Conservation (phyloP, 495 filamentous ascomycete species). For the Cryomyces antarcticus region DNA sequence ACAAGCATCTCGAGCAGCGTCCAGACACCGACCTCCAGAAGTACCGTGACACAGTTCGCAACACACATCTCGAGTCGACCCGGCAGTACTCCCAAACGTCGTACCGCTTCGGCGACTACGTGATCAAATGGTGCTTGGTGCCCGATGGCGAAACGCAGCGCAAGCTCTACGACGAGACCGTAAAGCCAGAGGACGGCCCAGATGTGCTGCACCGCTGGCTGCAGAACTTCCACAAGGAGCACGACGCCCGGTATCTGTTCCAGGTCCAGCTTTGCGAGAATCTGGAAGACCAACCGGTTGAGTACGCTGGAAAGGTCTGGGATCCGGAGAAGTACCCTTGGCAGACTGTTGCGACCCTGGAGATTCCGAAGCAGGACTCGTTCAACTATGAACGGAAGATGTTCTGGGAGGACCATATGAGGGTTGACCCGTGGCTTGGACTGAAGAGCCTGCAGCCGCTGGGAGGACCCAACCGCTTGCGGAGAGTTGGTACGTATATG, state of each 20-base stretch:
- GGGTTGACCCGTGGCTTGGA: slow-evolving; percentile 25
- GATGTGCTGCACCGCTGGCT: slow-evolving; percentile 25
- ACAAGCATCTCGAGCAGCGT: slow-evolving; percentile 22
- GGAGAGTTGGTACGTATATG: slow-evolving; percentile 21
- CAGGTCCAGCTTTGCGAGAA: slow-evolving; percentile 26
- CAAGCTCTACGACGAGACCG: slow-evolving; percentile 20
- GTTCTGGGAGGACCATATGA: slow-evolving; percentile 29
- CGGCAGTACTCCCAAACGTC: slow-evolving; percentile 28
- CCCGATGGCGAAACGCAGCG: slow-evolving; percentile 22
- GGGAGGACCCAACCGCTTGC: slow-evolving; percentile 23
- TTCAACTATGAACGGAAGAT: slow-evolving; percentile 22
- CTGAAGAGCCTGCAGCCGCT: slow-evolving; percentile 24
- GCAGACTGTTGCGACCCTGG: slow-evolving; percentile 25
- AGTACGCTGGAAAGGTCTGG: slow-evolving; percentile 28
- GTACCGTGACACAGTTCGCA: slow-evolving; percentile 18
- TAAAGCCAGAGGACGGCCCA: slow-evolving; percentile 17
- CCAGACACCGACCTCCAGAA: slow-evolving; percentile 23
- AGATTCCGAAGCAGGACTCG: slow-evolving; percentile 25
- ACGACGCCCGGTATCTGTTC: slow-evolving; percentile 28
- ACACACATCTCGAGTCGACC: slow-evolving; percentile 24
- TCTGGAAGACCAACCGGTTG: slow-evolving; percentile 27
- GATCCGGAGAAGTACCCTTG: slow-evolving; percentile 28
- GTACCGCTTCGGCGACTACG: slow-evolving; percentile 28
- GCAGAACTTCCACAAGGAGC: slow-evolving; percentile 20
- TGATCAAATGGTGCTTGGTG: slow-evolving; percentile 27